Percentiles rank a stretch among this genome's conserved stretches.
Conservation (phyloP, 805 yeast species). For the Spathaspora girioi region DNA sequence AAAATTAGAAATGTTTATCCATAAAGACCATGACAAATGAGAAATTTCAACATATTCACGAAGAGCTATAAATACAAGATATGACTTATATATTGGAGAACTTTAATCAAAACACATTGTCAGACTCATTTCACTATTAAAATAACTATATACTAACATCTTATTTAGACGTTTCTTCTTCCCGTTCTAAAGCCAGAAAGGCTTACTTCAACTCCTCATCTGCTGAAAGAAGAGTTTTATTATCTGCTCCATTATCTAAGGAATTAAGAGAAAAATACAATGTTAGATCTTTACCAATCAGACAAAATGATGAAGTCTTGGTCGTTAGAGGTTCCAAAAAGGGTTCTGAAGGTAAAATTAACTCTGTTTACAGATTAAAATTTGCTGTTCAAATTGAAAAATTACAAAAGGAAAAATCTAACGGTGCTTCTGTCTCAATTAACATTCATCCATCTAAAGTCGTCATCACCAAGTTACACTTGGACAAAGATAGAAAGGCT, state of each 20-base stretch:
- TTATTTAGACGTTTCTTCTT: constrained; percentile 88
- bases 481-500: constrained; percentile 98
- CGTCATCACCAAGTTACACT: constrained; percentile 96
- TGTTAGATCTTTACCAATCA: constrained; percentile 92
- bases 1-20: too few relatives aligned
- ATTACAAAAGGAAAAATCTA: constrained; percentile 95
- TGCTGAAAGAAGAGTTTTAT: constrained; percentile 85
- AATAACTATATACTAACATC: constrained; percentile 26
- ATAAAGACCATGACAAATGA: too few relatives aligned
- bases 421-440: constrained; percentile 96
- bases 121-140: not conserved
- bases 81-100: too few relatives aligned
- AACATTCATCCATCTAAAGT: constrained; percentile 98
- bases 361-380: constrained; percentile 98
- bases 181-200: constrained; percentile 99
- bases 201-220: constrained; percentile 99
- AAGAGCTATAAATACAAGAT: too few relatives aligned
- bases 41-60: too few relatives aligned
- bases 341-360: constrained; percentile 98
- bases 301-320: constrained; percentile 93
- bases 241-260: constrained; percentile 99
- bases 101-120: not conserved
- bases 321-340: constrained; percentile 99
- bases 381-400: constrained; percentile 95
- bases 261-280: constrained; percentile 98